A percentile compares a stretch with the other conserved stretches of the same genome.
Evolutionary conservation across 495 filamentous ascomycete species (phyloP).

Genomic region (Ascobolus immersus): DNA sequence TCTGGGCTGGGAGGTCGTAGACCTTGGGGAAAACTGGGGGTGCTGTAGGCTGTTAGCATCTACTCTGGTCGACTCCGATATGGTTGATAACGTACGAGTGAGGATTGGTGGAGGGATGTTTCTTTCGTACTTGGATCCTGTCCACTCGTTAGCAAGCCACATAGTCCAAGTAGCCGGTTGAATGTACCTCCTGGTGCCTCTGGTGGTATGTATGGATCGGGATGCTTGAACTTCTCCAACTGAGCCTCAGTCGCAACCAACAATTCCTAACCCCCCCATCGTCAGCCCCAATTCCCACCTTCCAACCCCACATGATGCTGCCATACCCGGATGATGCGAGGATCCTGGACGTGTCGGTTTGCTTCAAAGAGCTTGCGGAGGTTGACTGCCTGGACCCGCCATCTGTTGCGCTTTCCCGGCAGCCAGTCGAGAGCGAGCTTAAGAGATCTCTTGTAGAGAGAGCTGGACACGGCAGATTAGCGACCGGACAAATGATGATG

Average conservation of each 20-base stretch:
- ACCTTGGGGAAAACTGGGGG: background rate
- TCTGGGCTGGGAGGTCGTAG: background rate
- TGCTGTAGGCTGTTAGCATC: background rate
- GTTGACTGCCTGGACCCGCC: slow-evolving; percentile 87
- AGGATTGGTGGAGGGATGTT: slow-evolving; percentile 60
- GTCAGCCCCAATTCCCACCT: slow-evolving; percentile 2
- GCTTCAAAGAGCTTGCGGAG: slow-evolving; percentile 88
- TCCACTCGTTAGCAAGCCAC: slow-evolving; percentile 12
- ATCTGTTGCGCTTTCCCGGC: slow-evolving; percentile 66
- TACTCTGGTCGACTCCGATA: background rate
- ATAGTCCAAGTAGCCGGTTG: background rate
- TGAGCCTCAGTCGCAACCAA: slow-evolving; percentile 68
- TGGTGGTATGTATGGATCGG: slow-evolving; percentile 68
- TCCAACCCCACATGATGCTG: background rate
- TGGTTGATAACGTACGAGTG: slow-evolving; percentile 37
- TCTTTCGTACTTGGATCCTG: slow-evolving; percentile 88
- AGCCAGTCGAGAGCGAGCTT: slow-evolving; percentile 90
- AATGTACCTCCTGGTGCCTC: slow-evolving; percentile 80
- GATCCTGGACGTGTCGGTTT: slow-evolving; percentile 65
- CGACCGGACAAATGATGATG: background rate
- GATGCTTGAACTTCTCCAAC: slow-evolving; percentile 87
- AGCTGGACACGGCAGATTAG: slow-evolving; percentile 26
- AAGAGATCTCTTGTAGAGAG: slow-evolving; percentile 73
- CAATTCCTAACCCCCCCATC: slow-evolving; percentile 30
- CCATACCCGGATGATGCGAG: slow-evolving; percentile 60